Evolutionary conservation across 2,329 filamentous ascomycete species (phyloP).

Genomic region (Pestalotiopsis sp.): DNA sequence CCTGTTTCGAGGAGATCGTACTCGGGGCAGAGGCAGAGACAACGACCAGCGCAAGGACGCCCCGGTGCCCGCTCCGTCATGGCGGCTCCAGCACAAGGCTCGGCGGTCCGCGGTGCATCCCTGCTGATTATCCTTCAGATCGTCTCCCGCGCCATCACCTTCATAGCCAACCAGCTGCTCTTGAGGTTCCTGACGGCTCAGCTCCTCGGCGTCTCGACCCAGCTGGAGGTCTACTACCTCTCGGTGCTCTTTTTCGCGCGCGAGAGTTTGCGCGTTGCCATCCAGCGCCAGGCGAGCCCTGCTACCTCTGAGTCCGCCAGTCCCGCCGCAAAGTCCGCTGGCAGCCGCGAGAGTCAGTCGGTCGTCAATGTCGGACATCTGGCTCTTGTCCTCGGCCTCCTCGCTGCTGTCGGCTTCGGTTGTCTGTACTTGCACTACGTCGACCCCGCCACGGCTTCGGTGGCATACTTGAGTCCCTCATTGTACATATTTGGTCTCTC

Average conservation of each 20-base stretch:
- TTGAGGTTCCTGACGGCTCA: slow-evolving; percentile 85
- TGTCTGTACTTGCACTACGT: slow-evolving; percentile 64
- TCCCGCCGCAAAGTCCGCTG: slow-evolving; percentile 21
- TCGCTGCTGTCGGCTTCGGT: slow-evolving; percentile 65
- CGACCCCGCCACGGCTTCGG: slow-evolving; percentile 46
- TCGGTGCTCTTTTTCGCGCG: slow-evolving; percentile 93
- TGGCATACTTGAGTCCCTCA: slow-evolving; percentile 61
- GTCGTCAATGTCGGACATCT: slow-evolving; percentile 89
- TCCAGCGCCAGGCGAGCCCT: slow-evolving; percentile 68
- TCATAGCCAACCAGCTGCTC: slow-evolving; percentile 87
- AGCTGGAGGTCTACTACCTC: slow-evolving; percentile 90
- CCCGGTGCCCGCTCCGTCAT: slow-evolving; percentile 1
- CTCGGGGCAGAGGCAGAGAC: background rate
- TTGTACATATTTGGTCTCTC: slow-evolving; percentile 58
- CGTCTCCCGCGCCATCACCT: slow-evolving; percentile 83
- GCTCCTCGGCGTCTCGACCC: slow-evolving; percentile 80
- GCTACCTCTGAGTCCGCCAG: slow-evolving; percentile 15
- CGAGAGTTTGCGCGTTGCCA: slow-evolving; percentile 86
- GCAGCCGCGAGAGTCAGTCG: slow-evolving; percentile 59
- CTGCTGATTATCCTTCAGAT: slow-evolving; percentile 88
- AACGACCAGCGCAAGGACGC: background rate
- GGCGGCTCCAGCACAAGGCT: slow-evolving; percentile 17
- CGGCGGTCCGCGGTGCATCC: slow-evolving; percentile 68
- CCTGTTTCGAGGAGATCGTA: no score
- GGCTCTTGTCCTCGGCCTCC: slow-evolving; percentile 66